A percentile compares a stretch with the other conserved stretches of the same genome.
Conservation (phyloP, 768 basidiomycete genomes). For the Asterophora lycoperdoides region DNA sequence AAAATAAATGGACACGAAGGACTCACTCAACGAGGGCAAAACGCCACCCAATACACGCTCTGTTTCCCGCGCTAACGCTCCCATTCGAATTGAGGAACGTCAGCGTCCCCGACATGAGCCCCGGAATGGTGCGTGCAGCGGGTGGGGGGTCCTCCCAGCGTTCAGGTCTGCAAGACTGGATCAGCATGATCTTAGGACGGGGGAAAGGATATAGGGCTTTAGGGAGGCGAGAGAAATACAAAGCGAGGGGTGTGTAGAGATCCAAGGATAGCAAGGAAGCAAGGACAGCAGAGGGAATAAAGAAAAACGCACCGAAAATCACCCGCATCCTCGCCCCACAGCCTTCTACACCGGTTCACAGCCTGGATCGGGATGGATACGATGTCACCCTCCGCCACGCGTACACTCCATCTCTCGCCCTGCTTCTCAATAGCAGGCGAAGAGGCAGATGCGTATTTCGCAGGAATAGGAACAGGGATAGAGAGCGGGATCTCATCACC, state of each 20-base stretch:
- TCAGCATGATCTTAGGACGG: too few species aligned
- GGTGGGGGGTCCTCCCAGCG: slow-evolving; percentile 43
- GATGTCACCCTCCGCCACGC: slow-evolving; percentile 45
- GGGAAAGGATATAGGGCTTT: too few species aligned
- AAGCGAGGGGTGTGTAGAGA: too few species aligned
- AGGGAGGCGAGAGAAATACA: too few species aligned
- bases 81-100: slow-evolving; percentile 58
- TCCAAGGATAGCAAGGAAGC: too few species aligned
- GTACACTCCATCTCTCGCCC: slow-evolving; percentile 26
- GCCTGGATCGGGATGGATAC: slow-evolving; percentile 58
- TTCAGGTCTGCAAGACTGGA: slow-evolving; percentile 39
- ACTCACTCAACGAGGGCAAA: slow-evolving; percentile 61
- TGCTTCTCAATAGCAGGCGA: slow-evolving; percentile 9
- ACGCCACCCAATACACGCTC: slow-evolving; percentile 59
- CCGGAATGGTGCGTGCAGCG: slow-evolving; percentile 38
- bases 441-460: background rate
- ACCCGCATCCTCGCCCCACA: slow-evolving; percentile 68
- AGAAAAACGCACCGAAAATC: slow-evolving; percentile 45
- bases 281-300: too few species aligned
- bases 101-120: slow-evolving; percentile 49
- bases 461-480: slow-evolving; percentile 1
- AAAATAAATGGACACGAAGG: slow-evolving; percentile 5
- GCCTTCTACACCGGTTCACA: slow-evolving; percentile 47
- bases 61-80: slow-evolving; percentile 43
- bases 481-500: slow-evolving; percentile 54